phyloP scores from a whole-genome alignment of 2,329 filamentous ascomycete species.

The Paecilomyces niveus region DNA sequence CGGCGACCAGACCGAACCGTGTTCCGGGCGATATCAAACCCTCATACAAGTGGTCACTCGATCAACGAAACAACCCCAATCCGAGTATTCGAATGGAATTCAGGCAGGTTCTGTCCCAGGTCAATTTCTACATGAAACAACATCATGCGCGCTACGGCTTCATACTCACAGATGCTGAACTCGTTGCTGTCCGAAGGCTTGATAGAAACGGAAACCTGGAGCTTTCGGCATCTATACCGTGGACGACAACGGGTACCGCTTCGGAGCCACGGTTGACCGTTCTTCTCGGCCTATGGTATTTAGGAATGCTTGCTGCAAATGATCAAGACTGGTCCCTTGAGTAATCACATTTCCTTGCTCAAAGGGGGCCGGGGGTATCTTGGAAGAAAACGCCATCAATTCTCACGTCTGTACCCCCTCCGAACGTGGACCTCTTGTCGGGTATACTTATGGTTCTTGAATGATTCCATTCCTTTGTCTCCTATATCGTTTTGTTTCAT shows the following conservation, averaged over 20 bases:
- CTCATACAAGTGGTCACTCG: constrained; percentile 1
- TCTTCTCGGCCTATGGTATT: constrained; percentile 13
- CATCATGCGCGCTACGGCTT: constrained; percentile 8
- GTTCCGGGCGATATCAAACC: constrained; percentile 1
- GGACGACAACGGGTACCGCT: constrained; percentile 1
- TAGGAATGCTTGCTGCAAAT: constrained; percentile 13
- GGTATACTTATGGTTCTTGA: too few relatives aligned
- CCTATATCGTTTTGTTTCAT: too few relatives aligned
- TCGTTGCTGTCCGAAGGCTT: constrained; percentile 10
- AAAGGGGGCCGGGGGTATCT: too few relatives aligned
- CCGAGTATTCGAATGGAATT: background rate
- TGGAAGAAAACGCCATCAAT: too few relatives aligned
- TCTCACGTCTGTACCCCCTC: too few relatives aligned
- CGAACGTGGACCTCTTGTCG: too few relatives aligned
- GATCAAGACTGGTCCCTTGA: background rate
- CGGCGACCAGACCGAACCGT: background rate
- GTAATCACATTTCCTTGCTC: too few relatives aligned
- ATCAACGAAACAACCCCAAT: background rate
- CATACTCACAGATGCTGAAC: constrained; percentile 10
- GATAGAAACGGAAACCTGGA: constrained; percentile 11
- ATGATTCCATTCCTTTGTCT: too few relatives aligned
- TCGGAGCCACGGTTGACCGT: constrained; percentile 8
- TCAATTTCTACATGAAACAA: constrained; percentile 12
- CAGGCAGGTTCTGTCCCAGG: constrained; percentile 6
- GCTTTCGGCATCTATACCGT: constrained; percentile 3